Percentiles rank a stretch among this genome's conserved stretches.
phyloP scores from a whole-genome alignment of 441 rosid species.

The Populus hybrid region DNA sequence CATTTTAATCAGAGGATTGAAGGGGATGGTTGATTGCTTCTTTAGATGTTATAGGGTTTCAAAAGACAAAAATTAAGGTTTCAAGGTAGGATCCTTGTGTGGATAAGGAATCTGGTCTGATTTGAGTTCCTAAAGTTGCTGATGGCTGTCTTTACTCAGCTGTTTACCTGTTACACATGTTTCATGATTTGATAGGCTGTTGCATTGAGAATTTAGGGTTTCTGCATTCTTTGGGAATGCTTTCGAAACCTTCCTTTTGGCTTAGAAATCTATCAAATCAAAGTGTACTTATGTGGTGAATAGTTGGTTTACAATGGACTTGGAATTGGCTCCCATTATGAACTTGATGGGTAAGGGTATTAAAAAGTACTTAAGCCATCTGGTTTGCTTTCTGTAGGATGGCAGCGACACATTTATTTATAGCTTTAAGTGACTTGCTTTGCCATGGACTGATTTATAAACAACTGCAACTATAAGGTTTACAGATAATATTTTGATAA shows the following conservation, averaged over 20 bases:
- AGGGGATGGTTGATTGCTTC: too few relatives aligned
- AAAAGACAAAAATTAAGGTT: too few relatives aligned
- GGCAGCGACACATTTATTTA: not conserved
- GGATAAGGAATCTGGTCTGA: not conserved
- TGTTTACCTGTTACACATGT: not conserved
- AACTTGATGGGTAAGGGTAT: not conserved
- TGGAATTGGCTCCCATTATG: not conserved
- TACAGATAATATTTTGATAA: not conserved
- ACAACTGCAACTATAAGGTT: not conserved
- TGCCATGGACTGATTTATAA: not conserved
- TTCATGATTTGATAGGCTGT: not conserved
- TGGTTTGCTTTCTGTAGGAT: not conserved
- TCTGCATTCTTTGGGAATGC: not conserved
- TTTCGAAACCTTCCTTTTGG: not conserved
- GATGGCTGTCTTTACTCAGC: not conserved
- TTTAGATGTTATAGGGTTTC: too few relatives aligned
- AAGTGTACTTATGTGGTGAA: not conserved
- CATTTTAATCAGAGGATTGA: too few relatives aligned
- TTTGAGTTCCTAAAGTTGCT: not conserved
- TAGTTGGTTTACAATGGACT: not conserved
- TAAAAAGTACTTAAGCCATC: not conserved
- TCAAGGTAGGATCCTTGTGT: too few relatives aligned
- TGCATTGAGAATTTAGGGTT: not conserved
- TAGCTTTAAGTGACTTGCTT: not conserved
- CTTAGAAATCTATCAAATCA: not conserved